Evolutionary conservation across 768 basidiomycete species (phyloP).

Genomic region (Mycena alexandri): DNA sequence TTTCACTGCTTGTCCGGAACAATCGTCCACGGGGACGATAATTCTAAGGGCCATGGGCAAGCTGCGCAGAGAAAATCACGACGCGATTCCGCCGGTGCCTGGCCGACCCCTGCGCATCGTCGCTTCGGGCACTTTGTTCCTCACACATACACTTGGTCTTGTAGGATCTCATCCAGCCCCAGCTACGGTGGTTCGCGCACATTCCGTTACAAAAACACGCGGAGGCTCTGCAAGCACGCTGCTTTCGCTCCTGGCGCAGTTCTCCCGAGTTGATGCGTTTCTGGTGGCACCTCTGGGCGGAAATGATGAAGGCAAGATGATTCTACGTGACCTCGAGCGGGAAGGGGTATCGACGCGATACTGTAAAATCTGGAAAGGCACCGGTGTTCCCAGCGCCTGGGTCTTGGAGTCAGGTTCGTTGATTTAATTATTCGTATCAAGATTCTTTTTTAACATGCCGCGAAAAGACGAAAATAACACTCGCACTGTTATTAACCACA

Average conservation of each 20-base stretch:
- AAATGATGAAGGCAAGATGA: conserved; percentile 74
- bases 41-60: conserved; percentile 53
- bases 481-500: conserved; percentile 86
- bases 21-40: too few relatives aligned
- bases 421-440: conserved; percentile 9
- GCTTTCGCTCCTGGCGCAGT: conserved; percentile 80
- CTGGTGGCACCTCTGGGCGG: conserved; percentile 82
- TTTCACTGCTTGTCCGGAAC: too few relatives aligned
- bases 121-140: conserved; percentile 84
- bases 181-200: conserved; percentile 72
- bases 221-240: conserved; percentile 82
- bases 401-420: conserved; percentile 77
- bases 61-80: conserved; percentile 58
- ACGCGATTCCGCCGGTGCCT: conserved; percentile 45
- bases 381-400: conserved; percentile 86
- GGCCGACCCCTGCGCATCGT: conserved; percentile 73
- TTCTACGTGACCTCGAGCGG: conserved; percentile 73
- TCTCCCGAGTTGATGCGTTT: conserved; percentile 72
- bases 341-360: conserved; percentile 79
- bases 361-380: conserved; percentile 79
- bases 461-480: conserved; percentile 65
- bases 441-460: not conserved
- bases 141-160: conserved; percentile 78
- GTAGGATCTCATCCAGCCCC: conserved; percentile 68
- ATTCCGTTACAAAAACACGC: conserved; percentile 74